phyloP scores from a whole-genome alignment of 2,329 filamentous ascomycete genomes.

The Pseudocercospora macadamiae region DNA sequence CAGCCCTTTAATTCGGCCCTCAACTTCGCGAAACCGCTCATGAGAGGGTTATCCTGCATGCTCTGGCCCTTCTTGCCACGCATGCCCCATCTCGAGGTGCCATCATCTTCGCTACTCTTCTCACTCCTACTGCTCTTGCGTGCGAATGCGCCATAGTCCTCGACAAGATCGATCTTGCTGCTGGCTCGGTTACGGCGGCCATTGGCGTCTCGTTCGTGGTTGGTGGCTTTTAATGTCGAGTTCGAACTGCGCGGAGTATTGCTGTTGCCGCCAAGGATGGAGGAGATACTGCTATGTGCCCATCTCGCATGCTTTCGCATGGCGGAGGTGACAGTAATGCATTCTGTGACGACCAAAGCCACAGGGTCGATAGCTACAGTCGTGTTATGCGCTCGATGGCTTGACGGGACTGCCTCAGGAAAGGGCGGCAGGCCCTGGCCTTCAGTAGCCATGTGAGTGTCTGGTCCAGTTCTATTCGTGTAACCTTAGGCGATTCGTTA shows the following conservation, averaged over 20 bases:
- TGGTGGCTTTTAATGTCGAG: slow-evolving; percentile 18
- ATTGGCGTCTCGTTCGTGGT: slow-evolving; percentile 36
- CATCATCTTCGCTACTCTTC: slow-evolving; percentile 30
- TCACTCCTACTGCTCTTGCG: background rate
- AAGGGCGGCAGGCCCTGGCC: background rate
- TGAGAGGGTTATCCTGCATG: slow-evolving; percentile 95
- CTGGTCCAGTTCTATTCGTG: too few species aligned
- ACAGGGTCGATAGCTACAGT: slow-evolving; percentile 43
- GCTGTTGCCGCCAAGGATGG: slow-evolving; percentile 70
- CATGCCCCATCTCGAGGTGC: slow-evolving; percentile 84
- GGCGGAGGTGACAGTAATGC: slow-evolving; percentile 95
- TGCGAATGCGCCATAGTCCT: slow-evolving; percentile 15
- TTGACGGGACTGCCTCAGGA: background rate
- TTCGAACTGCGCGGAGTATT: slow-evolving; percentile 21
- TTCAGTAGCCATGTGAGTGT: background rate
- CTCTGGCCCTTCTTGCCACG: slow-evolving; percentile 88
- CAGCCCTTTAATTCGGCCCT: slow-evolving; percentile 84
- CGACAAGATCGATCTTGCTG: slow-evolving; percentile 39
- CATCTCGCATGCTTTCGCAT: slow-evolving; percentile 98
- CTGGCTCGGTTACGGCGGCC: slow-evolving; percentile 29
- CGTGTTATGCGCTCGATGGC: slow-evolving; percentile 18
- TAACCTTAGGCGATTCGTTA: background rate
- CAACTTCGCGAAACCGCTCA: slow-evolving; percentile 89
- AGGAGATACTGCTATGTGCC: slow-evolving; percentile 93
- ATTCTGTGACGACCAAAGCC: slow-evolving; percentile 89